Conservation (phyloP, 768 basidiomycete species). For the Russula ochroleuca region DNA sequence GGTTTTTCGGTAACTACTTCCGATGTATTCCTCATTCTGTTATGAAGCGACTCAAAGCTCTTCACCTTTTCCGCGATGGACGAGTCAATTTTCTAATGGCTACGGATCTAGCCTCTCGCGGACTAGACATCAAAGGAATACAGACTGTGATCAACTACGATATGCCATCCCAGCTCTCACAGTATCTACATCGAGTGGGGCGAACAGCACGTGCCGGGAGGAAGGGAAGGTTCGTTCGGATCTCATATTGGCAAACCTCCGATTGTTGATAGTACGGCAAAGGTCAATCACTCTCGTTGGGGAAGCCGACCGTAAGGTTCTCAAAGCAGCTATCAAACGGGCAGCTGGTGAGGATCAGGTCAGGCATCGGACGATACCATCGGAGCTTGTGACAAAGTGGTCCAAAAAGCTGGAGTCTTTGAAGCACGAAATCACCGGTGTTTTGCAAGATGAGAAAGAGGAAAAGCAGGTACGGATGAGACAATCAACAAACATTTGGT, state of each 20-base stretch:
- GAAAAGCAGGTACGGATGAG: conserved; percentile 70
- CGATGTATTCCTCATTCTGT: background rate
- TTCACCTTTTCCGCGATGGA: conserved; percentile 85
- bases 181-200: conserved; percentile 96
- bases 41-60: conserved; percentile 72
- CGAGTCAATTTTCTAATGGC: conserved; percentile 90
- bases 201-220: conserved; percentile 94
- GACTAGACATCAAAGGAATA: conserved; percentile 95
- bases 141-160: conserved; percentile 99
- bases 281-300: conserved; percentile 95
- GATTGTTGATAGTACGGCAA: conserved; percentile 19
- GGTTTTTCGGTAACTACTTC: conserved; percentile 6
- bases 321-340: conserved; percentile 93
- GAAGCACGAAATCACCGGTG: conserved; percentile 71
- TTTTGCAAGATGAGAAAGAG: conserved; percentile 89
- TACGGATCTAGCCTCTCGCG: conserved; percentile 91
- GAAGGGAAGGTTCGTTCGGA: conserved; percentile 70
- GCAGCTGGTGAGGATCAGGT: conserved; percentile 73
- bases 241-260: conserved; percentile 2
- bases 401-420: conserved; percentile 60
- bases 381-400: conserved; percentile 71
- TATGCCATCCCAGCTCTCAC: conserved; percentile 89
- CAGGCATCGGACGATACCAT: conserved; percentile 81
- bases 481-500: conserved; percentile 12
- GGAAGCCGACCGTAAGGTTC: conserved; percentile 92